A percentile compares a stretch with the other conserved stretches of the same genome.
Evolutionary conservation across 2,329 filamentous ascomycete species (phyloP).

Genomic region (Epichloe baconii): DNA sequence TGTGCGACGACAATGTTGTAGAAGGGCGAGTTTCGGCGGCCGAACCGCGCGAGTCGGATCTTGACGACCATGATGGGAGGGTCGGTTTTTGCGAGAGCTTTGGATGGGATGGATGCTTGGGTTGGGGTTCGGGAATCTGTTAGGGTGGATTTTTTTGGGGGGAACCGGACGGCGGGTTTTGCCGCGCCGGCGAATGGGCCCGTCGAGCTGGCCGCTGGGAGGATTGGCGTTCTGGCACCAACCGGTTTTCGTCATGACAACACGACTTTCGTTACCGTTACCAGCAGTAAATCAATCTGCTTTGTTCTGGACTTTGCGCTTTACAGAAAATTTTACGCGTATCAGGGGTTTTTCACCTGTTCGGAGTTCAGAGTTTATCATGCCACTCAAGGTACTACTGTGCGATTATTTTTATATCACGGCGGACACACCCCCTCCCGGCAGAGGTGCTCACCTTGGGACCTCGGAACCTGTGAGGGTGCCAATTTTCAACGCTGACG

Average conservation of each 20-base stretch:
- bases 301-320: background rate
- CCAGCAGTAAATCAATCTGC: no score
- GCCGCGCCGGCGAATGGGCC: slow-evolving; percentile 18
- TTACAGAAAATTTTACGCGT: background rate
- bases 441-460: no score
- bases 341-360: background rate
- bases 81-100: background rate
- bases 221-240: no score
- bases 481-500: background rate
- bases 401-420: background rate
- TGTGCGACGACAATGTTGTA: slow-evolving; percentile 98
- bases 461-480: background rate
- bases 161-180: slow-evolving; percentile 21
- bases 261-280: background rate
- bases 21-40: slow-evolving; percentile 73
- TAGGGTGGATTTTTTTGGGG: slow-evolving; percentile 1
- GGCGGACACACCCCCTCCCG: background rate
- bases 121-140: background rate
- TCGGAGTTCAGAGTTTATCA: background rate
- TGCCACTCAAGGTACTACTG: slow-evolving; percentile 1
- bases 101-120: background rate
- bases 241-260: no score
- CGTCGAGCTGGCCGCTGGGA: no score
- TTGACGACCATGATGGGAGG: slow-evolving; percentile 64
- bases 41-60: slow-evolving; percentile 88